These are phyloP conservation scores for Fusarium continuum DNA, from an alignment of 2,329 filamentous ascomycete genomes.

Conservation along the genomic window DNA sequence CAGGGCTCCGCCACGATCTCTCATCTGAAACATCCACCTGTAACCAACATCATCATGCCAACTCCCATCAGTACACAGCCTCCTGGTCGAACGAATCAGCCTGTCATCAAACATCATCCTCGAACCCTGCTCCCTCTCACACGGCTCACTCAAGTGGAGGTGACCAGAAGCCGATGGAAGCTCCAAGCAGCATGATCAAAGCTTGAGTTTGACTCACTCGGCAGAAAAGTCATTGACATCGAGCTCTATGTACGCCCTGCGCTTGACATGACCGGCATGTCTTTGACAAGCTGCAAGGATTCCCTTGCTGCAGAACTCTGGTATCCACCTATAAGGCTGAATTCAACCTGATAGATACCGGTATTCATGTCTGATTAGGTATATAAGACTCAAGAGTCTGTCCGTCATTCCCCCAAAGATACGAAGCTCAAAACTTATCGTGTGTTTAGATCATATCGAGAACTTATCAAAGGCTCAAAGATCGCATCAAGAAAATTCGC, in stretches of 20 bases:
- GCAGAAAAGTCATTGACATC: neutral
- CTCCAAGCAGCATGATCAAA: neutral
- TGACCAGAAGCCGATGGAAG: neutral
- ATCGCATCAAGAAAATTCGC: neutral
- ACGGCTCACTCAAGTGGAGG: neutral
- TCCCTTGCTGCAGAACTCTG: neutral
- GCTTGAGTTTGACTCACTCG: conserved; percentile 18
- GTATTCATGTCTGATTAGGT: neutral
- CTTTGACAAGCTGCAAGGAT: neutral
- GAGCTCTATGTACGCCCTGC: conserved; percentile 32
- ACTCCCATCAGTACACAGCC: neutral
- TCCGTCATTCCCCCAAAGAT: no score
- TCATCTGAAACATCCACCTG: neutral
- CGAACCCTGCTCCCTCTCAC: neutral
- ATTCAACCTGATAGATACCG: neutral
- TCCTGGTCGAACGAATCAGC: neutral
- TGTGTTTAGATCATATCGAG: no score
- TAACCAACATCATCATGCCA: neutral
- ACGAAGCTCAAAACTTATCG: neutral
- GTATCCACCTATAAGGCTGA: conserved; percentile 36
- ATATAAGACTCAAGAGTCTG: no score
- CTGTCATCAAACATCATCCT: neutral
- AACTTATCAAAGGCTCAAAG: no score
- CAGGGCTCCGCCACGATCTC: conserved; percentile 4
- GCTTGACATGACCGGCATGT: conserved; percentile 35